Evolutionary conservation across 371 early-diverging fungal species (phyloP), one percentile per base, ranked within the genome.

Genomic region (Chytridium lagenaria): DNA sequence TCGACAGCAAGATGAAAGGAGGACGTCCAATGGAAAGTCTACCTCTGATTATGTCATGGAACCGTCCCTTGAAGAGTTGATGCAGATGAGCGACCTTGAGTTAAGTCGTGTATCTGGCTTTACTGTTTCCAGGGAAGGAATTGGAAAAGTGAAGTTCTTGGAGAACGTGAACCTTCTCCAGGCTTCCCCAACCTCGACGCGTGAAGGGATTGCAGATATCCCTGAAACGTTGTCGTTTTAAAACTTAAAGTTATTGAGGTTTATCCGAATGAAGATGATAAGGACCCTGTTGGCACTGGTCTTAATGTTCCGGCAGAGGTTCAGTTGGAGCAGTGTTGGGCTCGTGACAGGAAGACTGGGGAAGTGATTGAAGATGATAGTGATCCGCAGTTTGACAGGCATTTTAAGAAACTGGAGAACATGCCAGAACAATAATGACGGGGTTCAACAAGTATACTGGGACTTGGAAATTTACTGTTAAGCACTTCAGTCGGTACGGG

Each of bases 281-380:
- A 95, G 80, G 93, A 93, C 33, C 88, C 93, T 1, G 85, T 87
- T 30, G 98, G 98, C 1, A 78, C 86, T 70, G 95, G 94, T 16
- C 81, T 98, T 50, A 98, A 98, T 77, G 93, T 93, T 0, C 91
- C 91, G 2, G 96, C 97, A 0, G 81, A 81, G n/a, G 88, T 97
- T 37, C 85, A 86, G 16, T 85, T 98, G 50, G 86, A 91, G 19
- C 77, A 85, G 7, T 97, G 97, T 80, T 96, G 90, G 90, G 85
- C 94, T 0, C 65, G 85, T 16, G 95, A 95, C 76, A 93, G 91
- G 76, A 80, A 86, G 2, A 91, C 94, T 0, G 88, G 90, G 23
- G 79, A 88, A 55, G 83, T 88, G 2, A 89, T 95, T 55, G 83
- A 38, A 16, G 90, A 92, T 70, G 87, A 87, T 57, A 84, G 84